Base-by-base conservation (phyloP, 495 filamentous ascomycete species). In the Hyaloscypha hepaticicola region DNA sequence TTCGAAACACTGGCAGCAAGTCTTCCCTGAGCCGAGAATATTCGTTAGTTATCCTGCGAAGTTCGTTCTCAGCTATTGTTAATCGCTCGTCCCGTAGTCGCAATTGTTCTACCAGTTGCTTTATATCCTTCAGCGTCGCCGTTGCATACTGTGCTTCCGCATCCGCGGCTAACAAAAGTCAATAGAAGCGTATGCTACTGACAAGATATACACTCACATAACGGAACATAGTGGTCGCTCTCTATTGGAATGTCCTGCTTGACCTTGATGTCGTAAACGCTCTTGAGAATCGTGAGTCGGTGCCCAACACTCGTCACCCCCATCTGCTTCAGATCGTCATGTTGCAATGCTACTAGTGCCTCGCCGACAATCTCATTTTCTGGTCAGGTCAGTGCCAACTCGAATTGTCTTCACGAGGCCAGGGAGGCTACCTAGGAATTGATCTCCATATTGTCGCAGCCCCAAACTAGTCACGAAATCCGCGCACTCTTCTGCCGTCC, bases 291-390 rank as follows among this genome's bases (percentile, higher is more conserved):
- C 2, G 93, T 96, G 64, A 99, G 81, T 28, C 95, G 88, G 76
- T 99, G 95, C 4, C 95, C 95, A 41, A 97, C 90, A 74, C 94
- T 97, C 58, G 81, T 79, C 68, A 99, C 88, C 45, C 92, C 92
- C 87, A 99, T 94, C 72, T 96, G 89, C 76, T 93, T 96, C 72
- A 99, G 78, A 71, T 97, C 94, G 52, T 95, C 91, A 75, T 98
- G 95, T 66, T 89, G 88, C 59, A 99, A 78, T 33, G 90, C 91
- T 66, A 98, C 83, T 58, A 99, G 80, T 49, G 91, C 94, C 73
- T 97, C 92, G 55, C 95, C 95, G 48, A 93, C 88, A 70, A 99
- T 93, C 60, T 90, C 92, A 71, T 99, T 96, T 67, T 96, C 95
- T 96, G 38, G 50, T 41, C 25, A 61, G 26, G 69, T 79, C 73